Evolutionary conservation across 2,329 filamentous ascomycete genomes (phyloP), one percentile per base, ranked within the genome.

Genomic region (Chlorencoelia australis): DNA sequence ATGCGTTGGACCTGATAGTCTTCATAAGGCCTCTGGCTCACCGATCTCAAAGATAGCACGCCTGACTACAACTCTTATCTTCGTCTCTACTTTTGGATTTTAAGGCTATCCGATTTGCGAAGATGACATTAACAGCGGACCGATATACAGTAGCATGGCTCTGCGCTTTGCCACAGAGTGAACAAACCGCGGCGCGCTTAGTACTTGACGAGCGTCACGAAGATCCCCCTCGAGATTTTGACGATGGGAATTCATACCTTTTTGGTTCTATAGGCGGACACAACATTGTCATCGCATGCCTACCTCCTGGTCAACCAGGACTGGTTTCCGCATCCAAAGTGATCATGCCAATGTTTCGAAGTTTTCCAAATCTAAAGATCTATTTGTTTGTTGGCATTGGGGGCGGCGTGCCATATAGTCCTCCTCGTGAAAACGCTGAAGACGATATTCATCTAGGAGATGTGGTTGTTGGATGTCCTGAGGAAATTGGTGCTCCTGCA

Each of bases 351-450:
- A 43, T 35, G 40, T 43, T 30, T 28, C 33, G 43, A 5, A 52
- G 50, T 4, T 64, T 63, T 40, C 44, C 48, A 9, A 42, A 40
- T 21, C 59, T 65, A 20, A 51, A 46, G 14, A 52, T 66, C 25
- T 56, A 55, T 2, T 49, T 68, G 2, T 57, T 68, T 54, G 62
- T 68, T 1, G 64, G 64, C 13, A 60, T 68, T 24, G 63, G 59
- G 10, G 48, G 52, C 16, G 54, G 50, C 19, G 35, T 50, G 19
- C 40, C 48, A n/a, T 41, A 28, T 37, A 33, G 20, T 36, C 10
- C 49, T 7, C 35, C 14, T 9, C 15, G 16, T 6, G 31, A 37
- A 9, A 33, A 30, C 13, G 20, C 39, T 5, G 44, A 46, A 10
- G 17, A 30, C 1, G 45, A 49, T 39, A 37, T 43, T 18, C 29